Evolutionary conservation across 345 rosid species (phyloP).

Genomic region (Erodium maritimum): DNA sequence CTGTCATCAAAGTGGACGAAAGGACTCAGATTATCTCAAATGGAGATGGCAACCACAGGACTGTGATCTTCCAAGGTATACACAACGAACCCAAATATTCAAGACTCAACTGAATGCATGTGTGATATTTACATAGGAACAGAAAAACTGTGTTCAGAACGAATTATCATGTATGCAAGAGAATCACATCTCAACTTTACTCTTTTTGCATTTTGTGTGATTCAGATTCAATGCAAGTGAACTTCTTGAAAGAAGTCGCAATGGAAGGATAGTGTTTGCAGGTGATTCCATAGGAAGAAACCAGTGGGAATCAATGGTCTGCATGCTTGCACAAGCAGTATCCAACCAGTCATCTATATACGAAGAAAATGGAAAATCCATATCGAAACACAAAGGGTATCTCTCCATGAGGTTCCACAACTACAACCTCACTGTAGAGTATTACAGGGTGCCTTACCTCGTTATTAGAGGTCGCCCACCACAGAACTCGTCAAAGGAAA

Average conservation of each 20-base stretch:
- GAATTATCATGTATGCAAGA: no score
- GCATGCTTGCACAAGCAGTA: constrained; percentile 58
- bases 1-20: constrained; percentile 52
- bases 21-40: constrained; percentile 41
- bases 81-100: neutral
- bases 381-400: constrained; percentile 73
- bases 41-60: constrained; percentile 91
- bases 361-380: constrained; percentile 60
- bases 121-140: neutral
- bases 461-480: constrained; percentile 54
- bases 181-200: no score
- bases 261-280: constrained; percentile 70
- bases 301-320: constrained; percentile 84
- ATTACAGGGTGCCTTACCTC: constrained; percentile 68
- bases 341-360: constrained; percentile 47
- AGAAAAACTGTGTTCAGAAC: no score
- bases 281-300: constrained; percentile 89
- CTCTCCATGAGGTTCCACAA: constrained; percentile 61
- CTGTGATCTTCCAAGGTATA: constrained; percentile 67
- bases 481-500: constrained; percentile 16
- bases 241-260: constrained; percentile 50
- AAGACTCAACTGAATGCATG: neutral
- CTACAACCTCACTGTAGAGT: constrained; percentile 67
- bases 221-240: constrained; percentile 67
- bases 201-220: no score